These are phyloP conservation scores for Podila epigama DNA, from an alignment of 192 early-diverging fungal genomes.

Conservation along the genomic window DNA sequence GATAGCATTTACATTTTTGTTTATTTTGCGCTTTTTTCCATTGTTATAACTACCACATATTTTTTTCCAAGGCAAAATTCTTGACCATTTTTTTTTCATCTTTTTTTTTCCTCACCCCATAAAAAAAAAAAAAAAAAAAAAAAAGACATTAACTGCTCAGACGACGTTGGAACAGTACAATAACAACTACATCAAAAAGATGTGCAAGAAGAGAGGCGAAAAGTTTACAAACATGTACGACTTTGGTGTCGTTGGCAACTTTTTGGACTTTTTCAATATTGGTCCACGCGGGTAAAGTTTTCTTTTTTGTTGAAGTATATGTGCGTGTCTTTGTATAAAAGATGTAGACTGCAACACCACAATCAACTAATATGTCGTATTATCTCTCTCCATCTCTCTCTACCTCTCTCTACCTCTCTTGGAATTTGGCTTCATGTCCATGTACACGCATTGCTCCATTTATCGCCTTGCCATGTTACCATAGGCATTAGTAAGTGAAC, in stretches of 20 bases:
- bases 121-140: no score
- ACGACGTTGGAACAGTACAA: conserved; percentile 73
- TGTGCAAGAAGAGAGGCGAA: conserved; percentile 59
- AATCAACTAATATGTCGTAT: no score
- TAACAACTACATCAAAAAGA: conserved; percentile 58
- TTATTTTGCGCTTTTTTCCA: background rate
- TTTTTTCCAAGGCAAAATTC: background rate
- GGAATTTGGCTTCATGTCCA: background rate
- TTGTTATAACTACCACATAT: background rate
- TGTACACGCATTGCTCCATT: no score
- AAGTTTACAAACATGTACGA: conserved; percentile 51
- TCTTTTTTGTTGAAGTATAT: background rate
- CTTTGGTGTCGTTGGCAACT: conserved; percentile 53
- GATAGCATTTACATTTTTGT: background rate
- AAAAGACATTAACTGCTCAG: conserved; percentile 60
- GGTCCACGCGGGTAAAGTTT: conserved; percentile 50
- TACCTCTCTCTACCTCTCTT: background rate
- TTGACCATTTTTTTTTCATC: background rate
- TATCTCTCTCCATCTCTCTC: no score
- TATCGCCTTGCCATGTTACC: no score
- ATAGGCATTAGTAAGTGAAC: no score
- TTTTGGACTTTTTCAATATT: conserved; percentile 61
- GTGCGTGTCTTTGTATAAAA: background rate
- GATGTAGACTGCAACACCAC: no score
- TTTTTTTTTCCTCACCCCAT: background rate